Evolutionary conservation across 495 filamentous ascomycete species (phyloP).

Genomic region (Chlorociboria aeruginascens): DNA sequence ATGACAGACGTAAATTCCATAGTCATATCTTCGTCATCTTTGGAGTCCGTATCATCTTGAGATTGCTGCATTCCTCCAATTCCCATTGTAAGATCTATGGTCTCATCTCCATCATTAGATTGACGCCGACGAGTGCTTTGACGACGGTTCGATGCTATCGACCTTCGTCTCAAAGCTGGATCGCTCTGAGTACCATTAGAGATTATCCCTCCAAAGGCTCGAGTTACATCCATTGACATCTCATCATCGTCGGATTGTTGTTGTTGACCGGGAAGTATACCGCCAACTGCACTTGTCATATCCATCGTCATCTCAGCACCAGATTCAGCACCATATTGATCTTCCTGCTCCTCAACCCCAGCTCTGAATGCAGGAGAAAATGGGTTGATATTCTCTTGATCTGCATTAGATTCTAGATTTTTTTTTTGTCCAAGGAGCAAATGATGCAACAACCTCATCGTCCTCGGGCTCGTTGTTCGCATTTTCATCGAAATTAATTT

Average conservation of each 20-base stretch:
- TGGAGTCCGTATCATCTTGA: slow-evolving; percentile 13
- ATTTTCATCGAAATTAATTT: slow-evolving; percentile 46
- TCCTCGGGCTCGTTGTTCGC: slow-evolving; percentile 50
- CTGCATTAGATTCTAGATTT: slow-evolving; percentile 26
- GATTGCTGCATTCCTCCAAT: slow-evolving; percentile 45
- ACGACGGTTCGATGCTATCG: slow-evolving; percentile 11
- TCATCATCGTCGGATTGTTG: slow-evolving; percentile 27
- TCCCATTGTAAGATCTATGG: slow-evolving; percentile 70
- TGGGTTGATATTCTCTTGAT: slow-evolving; percentile 52
- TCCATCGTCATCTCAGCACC: slow-evolving; percentile 60
- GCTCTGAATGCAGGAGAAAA: slow-evolving; percentile 21
- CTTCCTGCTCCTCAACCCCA: slow-evolving; percentile 19
- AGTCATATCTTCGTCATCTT: slow-evolving; percentile 54
- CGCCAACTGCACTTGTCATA: slow-evolving; percentile 70
- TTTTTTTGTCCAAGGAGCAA: slow-evolving; percentile 55
- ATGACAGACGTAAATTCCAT: slow-evolving; percentile 80
- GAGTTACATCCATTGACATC: slow-evolving; percentile 78
- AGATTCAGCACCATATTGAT: slow-evolving; percentile 26
- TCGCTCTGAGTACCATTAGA: slow-evolving; percentile 16
- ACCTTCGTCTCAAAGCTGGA: slow-evolving; percentile 7
- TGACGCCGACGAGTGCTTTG: slow-evolving; percentile 20
- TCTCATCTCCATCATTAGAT: slow-evolving; percentile 40
- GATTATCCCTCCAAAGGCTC: slow-evolving; percentile 68
- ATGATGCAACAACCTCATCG: slow-evolving; percentile 67
- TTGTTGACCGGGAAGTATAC: slow-evolving; percentile 47